phyloP scores from a whole-genome alignment of 352 stramenopile species.

The Pythium periplocum region DNA sequence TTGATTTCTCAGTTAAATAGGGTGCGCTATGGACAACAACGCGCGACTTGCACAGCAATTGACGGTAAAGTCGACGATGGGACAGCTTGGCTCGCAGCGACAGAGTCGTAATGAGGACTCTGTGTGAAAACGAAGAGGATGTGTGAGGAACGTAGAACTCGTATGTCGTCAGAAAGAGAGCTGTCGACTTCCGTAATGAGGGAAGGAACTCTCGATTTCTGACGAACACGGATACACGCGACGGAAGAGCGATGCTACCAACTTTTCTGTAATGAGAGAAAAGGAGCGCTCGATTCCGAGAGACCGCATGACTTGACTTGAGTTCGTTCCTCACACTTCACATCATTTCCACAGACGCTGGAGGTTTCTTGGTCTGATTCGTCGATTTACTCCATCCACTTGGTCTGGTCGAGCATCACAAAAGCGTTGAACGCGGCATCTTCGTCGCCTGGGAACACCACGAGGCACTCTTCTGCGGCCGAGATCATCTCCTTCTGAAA shows the following conservation, averaged over 20 bases:
- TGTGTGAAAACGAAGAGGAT: too few relatives aligned
- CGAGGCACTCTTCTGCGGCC: slow-evolving; percentile 24
- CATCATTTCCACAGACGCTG: not conserved
- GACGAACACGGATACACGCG: too few relatives aligned
- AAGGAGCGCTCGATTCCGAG: slow-evolving; percentile 12
- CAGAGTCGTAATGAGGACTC: too few relatives aligned
- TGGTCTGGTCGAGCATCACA: slow-evolving; percentile 14
- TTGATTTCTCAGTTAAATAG: too few relatives aligned
- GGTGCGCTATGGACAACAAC: too few relatives aligned
- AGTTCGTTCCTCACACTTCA: not conserved
- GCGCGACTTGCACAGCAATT: too few relatives aligned
- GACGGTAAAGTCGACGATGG: too few relatives aligned
- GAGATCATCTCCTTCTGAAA: slow-evolving; percentile 31
- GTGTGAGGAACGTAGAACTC: too few relatives aligned
- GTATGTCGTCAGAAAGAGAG: slow-evolving; percentile 3
- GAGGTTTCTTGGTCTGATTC: not conserved
- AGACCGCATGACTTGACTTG: not conserved
- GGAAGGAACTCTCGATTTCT: slow-evolving; percentile 26
- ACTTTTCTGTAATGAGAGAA: slow-evolving; percentile 19
- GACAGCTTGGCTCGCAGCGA: too few relatives aligned
- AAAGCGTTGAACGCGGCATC: slow-evolving; percentile 28
- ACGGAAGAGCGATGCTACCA: not conserved
- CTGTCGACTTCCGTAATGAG: slow-evolving; percentile 25
- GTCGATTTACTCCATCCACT: slow-evolving; percentile 9
- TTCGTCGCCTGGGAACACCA: slow-evolving; percentile 28